A percentile compares a stretch with the other conserved stretches of the same genome.
Conservation (phyloP, 1,284 basidiomycete species). For the Naganishia sp. region DNA sequence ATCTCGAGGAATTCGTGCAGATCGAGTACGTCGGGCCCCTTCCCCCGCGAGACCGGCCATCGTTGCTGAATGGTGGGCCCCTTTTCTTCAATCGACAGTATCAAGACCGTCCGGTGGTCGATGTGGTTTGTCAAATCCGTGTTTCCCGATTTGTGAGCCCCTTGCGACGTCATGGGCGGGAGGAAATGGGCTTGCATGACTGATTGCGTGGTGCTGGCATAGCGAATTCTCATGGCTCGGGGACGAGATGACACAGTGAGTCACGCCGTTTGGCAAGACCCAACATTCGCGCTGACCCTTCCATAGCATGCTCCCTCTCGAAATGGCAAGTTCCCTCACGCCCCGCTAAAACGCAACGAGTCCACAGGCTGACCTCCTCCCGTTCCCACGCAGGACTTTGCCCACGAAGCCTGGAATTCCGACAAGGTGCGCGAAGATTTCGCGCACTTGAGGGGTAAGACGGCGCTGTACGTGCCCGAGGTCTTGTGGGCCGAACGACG, state of each 20-base stretch:
- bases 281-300: not conserved
- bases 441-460: conserved; percentile 60
- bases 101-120: conserved; percentile 54
- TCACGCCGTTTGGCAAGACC: not conserved
- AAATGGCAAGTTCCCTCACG: conserved; percentile 63
- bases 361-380: not conserved
- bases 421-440: conserved; percentile 73
- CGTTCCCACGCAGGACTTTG: conserved; percentile 42
- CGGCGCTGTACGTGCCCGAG: conserved; percentile 87
- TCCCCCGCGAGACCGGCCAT: not conserved
- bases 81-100: conserved; percentile 33
- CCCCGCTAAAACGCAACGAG: not conserved
- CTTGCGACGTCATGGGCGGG: not conserved
- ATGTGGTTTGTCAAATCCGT: conserved; percentile 82
- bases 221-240: conserved; percentile 95
- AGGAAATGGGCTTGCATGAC: not conserved
- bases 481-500: conserved; percentile 80
- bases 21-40: conserved; percentile 64
- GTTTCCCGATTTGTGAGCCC: conserved; percentile 56
- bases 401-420: conserved; percentile 86
- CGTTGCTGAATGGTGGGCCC: not conserved
- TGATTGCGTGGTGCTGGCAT: conserved; percentile 58
- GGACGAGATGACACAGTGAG: conserved; percentile 78
- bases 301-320: conserved; percentile 74
- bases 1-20: conserved; percentile 87